Base-by-base conservation (phyloP, 2,329 filamentous ascomycete genomes). In the Fusarium sp. region DNA sequence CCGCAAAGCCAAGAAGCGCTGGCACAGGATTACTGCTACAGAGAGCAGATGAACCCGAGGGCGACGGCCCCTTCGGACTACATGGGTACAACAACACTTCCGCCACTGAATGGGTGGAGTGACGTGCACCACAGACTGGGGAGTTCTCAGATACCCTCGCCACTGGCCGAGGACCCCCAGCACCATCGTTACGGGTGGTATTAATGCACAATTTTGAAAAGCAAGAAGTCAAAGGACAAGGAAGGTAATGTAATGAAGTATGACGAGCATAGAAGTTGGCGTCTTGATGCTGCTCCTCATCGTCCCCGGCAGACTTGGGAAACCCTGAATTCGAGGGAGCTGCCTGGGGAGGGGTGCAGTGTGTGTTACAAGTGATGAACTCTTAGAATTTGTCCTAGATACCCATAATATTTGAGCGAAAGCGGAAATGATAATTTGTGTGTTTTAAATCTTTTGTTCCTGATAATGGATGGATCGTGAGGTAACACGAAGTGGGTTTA, bases 1-100 rank as follows among this genome's bases (percentile, higher is more conserved):
- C 68, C 64, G 10, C 68, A 56, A 23, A 71, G 69, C 38, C 68
- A 69, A 5, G 55, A 65, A 23, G 57, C 62, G n/a, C 63, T 67
- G 36, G 46, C 65, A 7, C 56, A 71, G 6, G 63, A 71, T 6
- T 44, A 46, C 6, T 61, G 11, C 10, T 51, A 60, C 9, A 46
- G 29, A 8, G 58, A 34, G 4, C 38, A 56, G 46, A 44, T 16
- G 23, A 25, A 50, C 8, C 16, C 44, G 11, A 27, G 29, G 13
- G 29, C 13, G 23, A 29, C 14, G 23, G 18, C 10, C 34, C 16
- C 56, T 23, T 34, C 50, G 4, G 23, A 42, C 16, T 29, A 62
- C 29, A 6, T 40, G 38, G 13, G 27, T 11, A 27, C 40, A 16
- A 34, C 34, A 4, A 23, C 29, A 23, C 49, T 59, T 49, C 68